Percentiles rank a stretch among this genome's conserved stretches.
Conservation (phyloP, 2,329 filamentous ascomycete species). For the Diaporthe helianthi region DNA sequence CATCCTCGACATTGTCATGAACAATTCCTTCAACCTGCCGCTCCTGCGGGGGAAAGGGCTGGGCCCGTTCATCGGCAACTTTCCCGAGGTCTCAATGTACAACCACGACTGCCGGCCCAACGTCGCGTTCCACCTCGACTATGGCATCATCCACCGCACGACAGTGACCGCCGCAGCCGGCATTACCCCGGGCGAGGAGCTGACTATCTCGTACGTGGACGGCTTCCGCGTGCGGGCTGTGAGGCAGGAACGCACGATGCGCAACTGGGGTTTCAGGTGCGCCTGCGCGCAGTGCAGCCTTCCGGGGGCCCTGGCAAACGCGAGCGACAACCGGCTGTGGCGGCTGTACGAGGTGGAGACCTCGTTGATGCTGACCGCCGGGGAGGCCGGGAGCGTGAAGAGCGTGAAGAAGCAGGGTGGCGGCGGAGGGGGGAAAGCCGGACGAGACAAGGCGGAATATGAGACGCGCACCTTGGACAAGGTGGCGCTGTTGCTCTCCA, state of each 20-base stretch:
- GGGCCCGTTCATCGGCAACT: conserved; percentile 40
- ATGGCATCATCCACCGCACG: conserved; percentile 48
- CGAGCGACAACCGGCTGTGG: conserved; percentile 43
- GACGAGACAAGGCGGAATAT: conserved; percentile 16
- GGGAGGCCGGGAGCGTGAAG: neutral
- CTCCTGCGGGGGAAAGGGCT: conserved; percentile 14
- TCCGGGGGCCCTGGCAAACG: conserved; percentile 36
- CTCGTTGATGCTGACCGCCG: conserved; percentile 27
- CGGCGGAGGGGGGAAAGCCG: neutral
- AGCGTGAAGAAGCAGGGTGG: neutral
- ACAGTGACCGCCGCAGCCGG: conserved; percentile 44
- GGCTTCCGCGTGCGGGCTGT: conserved; percentile 42
- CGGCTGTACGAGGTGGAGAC: conserved; percentile 43
- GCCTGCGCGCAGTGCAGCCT: conserved; percentile 46
- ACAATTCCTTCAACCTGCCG: conserved; percentile 34
- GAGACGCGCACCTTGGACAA: conserved; percentile 36
- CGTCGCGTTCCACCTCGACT: conserved; percentile 46
- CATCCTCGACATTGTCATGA: conserved; percentile 33
- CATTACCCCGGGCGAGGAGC: conserved; percentile 44
- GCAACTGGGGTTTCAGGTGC: conserved; percentile 50
- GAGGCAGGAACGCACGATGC: conserved; percentile 42
- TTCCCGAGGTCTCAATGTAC: conserved; percentile 47
- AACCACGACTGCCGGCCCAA: conserved; percentile 54
- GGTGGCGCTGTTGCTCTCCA: conserved; percentile 43
- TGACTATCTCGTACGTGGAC: conserved; percentile 50